Evolutionary conservation across 768 basidiomycete genomes (phyloP).

Genomic region (Tephrocybe sp.): DNA sequence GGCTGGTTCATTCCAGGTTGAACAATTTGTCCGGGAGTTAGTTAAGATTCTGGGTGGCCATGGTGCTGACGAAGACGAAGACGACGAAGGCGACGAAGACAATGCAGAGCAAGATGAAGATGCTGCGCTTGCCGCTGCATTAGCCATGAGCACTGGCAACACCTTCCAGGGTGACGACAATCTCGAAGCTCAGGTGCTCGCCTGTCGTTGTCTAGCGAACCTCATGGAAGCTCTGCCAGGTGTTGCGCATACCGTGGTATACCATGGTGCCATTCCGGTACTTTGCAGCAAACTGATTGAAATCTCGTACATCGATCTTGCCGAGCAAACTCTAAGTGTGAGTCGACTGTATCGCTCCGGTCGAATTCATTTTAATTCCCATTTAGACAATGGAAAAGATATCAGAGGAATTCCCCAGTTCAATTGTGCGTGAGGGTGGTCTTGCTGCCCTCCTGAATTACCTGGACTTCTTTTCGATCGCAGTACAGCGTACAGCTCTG

Average conservation of each 20-base stretch:
- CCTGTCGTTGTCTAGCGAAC: conserved; percentile 95
- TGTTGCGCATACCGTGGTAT: conserved; percentile 95
- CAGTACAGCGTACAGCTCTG: conserved; percentile 94
- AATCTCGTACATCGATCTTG: conserved; percentile 97
- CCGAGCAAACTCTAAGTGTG: conserved; percentile 97
- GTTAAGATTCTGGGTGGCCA: conserved; percentile 88
- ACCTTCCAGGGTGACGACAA: conserved; percentile 79
- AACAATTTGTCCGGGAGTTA: conserved; percentile 88
- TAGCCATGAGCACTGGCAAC: conserved; percentile 77
- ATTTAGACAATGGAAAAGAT: conserved; percentile 95
- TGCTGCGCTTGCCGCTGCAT: conserved; percentile 82
- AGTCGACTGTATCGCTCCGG: conserved; percentile 35
- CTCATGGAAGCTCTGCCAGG: conserved; percentile 99
- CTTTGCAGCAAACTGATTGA: conserved; percentile 96
- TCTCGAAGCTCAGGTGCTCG: conserved; percentile 92
- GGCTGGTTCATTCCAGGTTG: conserved; percentile 93
- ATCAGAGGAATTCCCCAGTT: conserved; percentile 93
- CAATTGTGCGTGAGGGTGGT: conserved; percentile 95
- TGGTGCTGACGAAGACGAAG: conserved; percentile 73
- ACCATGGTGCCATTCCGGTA: conserved; percentile 97
- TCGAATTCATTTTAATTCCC: conserved; percentile 19
- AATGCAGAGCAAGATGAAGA: conserved; percentile 73
- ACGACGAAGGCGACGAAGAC: conserved; percentile 67
- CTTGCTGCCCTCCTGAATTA: conserved; percentile 91
- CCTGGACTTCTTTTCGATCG: conserved; percentile 98